A percentile compares a stretch with the other conserved stretches of the same genome.
phyloP scores from a whole-genome alignment of 179 eudicot species.

The Silene coronaria region DNA sequence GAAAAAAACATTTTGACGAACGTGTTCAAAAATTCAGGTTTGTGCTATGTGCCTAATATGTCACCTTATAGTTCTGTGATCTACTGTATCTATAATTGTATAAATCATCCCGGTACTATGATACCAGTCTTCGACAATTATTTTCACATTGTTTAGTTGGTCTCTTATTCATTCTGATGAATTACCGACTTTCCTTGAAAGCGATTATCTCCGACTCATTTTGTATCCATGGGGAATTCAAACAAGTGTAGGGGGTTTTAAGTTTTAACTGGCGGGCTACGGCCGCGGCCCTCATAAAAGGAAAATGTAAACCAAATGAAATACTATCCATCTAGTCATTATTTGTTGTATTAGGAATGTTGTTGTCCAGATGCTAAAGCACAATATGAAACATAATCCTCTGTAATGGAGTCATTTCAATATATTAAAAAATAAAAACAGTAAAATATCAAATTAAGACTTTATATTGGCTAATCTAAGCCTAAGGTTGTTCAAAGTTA shows the following conservation, averaged over 20 bases:
- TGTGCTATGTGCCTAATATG: conserved; percentile 2
- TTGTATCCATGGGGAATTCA: not conserved
- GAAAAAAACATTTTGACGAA: not conserved
- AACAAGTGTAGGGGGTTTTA: too few species aligned
- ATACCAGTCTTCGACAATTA: too few species aligned
- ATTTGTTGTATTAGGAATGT: not conserved
- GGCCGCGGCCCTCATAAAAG: too few species aligned
- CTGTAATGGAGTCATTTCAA: not conserved
- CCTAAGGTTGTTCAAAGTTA: not conserved
- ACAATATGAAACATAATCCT: not conserved
- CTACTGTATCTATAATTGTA: not conserved
- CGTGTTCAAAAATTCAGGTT: not conserved
- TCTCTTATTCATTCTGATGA: not conserved
- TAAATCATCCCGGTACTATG: too few species aligned
- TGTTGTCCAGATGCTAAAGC: conserved; percentile 12
- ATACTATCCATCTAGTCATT: not conserved
- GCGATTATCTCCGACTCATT: not conserved
- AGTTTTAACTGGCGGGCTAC: too few species aligned
- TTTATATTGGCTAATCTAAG: not conserved
- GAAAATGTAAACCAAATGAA: not conserved
- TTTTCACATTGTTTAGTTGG: too few species aligned
- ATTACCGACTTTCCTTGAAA: not conserved
- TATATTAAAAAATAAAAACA: not conserved
- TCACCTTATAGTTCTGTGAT: not conserved
- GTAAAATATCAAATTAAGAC: conserved; percentile 5